Evolutionary conservation across 176 grass and related monocot genomes (phyloP), one percentile per base, ranked within the genome.

Genomic region (Oryza glumipatula): DNA sequence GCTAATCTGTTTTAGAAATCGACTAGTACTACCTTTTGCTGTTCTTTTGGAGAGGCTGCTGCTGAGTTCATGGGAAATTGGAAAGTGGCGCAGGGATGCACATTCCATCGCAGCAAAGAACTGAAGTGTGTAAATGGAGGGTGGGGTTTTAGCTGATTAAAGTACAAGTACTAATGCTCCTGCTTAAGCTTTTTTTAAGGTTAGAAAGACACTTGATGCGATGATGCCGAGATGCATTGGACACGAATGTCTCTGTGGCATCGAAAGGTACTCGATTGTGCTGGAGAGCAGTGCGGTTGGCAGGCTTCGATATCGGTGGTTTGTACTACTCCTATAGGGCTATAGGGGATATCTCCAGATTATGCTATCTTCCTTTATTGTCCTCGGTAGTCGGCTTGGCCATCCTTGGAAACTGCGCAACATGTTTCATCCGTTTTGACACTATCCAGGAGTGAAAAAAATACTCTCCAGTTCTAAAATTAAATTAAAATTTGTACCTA

Each of bases 171-270:
- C 4, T 54, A 39, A 1, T 11, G 6, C 14, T 45, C 17, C 43
- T 63, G 1, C n/a, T 9, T 45, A 38, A 5, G 12, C 13, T 49
- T 13, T 4, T 49, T n/a, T 82, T 82, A 0, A 48, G 17, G 32
- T 8, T 75, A 6, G 39, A 64, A 58, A 65, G 77, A 36, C 88
- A 58, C 54, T 58, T 65, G 44, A 68, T 3, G 83, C 8, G 79
- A 74, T 45, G 58, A 72, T 66, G 66, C 30, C 67, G 51, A 85
- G 35, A 35, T 65, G 49, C 46, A 58, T 9, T 67, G 84, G 35
- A 9, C 77, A 81, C 73, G 78, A 78, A 82, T 89, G 78, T 77
- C 71, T 46, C 11, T 16, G 64, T 58, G 14, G 64, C 71, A 85
- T 70, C 49, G 70, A 81, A 75, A 75, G 35, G 23, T 72, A 22